Evolutionary conservation across 352 stramenopile species (phyloP).

Genomic region (Phytophthora aleatoria): DNA sequence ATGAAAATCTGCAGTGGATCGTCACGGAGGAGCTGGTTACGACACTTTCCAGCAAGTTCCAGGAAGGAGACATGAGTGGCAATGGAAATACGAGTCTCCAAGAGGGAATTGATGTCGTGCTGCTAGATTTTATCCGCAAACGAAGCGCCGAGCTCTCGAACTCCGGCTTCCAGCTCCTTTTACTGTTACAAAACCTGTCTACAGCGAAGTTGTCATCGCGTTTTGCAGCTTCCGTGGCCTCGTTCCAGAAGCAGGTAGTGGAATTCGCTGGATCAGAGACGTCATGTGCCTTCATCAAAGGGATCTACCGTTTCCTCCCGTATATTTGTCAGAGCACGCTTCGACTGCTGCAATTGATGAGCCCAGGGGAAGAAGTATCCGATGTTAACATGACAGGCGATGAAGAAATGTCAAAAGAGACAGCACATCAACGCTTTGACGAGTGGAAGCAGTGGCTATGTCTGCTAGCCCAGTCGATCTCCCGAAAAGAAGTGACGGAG

Average conservation of each 20-base stretch:
- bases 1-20: conserved; percentile 71
- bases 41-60: conserved; percentile 34
- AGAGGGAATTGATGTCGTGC: conserved; percentile 11
- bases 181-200: conserved; percentile 48
- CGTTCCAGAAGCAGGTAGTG: conserved; percentile 50
- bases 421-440: conserved; percentile 24
- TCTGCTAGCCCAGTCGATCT: conserved; percentile 50
- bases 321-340: conserved; percentile 61
- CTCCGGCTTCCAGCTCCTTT: conserved; percentile 50
- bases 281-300: conserved; percentile 36
- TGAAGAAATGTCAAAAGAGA: conserved; percentile 17
- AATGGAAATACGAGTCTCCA: conserved; percentile 13
- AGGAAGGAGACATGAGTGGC: conserved; percentile 5
- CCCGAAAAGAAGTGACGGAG: conserved; percentile 52
- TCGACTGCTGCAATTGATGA: conserved; percentile 34
- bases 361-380: conserved; percentile 12
- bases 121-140: conserved; percentile 39
- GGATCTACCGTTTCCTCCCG: conserved; percentile 55
- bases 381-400: conserved; percentile 7
- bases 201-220: conserved; percentile 6
- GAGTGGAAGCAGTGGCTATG: conserved; percentile 62
- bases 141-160: conserved; percentile 45
- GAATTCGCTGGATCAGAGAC: conserved; percentile 38
- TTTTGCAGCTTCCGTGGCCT: conserved; percentile 28
- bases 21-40: conserved; percentile 55